Base-by-base conservation (phyloP, 1,284 basidiomycete species). In the Pseudozyma hubeiensis region DNA sequence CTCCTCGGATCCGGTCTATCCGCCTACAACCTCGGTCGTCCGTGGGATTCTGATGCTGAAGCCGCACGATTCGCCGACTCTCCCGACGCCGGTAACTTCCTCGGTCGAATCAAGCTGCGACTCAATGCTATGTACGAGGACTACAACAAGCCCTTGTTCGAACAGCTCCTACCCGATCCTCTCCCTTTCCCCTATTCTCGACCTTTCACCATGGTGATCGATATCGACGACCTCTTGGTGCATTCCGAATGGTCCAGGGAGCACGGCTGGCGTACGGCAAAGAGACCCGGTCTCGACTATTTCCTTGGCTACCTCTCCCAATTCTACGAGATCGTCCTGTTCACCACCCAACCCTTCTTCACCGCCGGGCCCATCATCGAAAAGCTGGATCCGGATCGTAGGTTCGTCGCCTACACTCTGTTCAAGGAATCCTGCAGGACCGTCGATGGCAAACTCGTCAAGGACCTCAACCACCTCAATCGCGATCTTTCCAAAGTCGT, bases 281-380 rank as follows among this genome's bases (percentile, higher is more conserved):
- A 87, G 70, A 90, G 97, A 53, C 96, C 96, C 1, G 97, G 97
- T 4, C 91, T 96, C 9, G 97, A 99, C 84, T 97, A 98, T 86
- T 99, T 98, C 89, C 87, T 99, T 52, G 94, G 90, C 35, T 98
- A 99, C 85, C 88, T 99, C 45, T 94, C 93, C 0, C 95, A 97
- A 82, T 98, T 97, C 86, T 99, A 94, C 85, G 96, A 99, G 87
- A 90, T 99, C 68, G 95, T 99, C 24, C 87, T 99, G 58, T 99
- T 98, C 87, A 97, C 95, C 13, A 89, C 90, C 9, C 94, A 97
- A 86, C 90, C 93, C 55, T 88, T 89, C 78, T 98, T 96, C 85
- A 95, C 93, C 59, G 96, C 93, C 1, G 87, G 88, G 33, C 92
- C 93, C n/a, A 89, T 98, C 60, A 87, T 96, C 40, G 94, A 97